Evolutionary conservation across 2,329 filamentous ascomycete genomes (phyloP).

Genomic region (Fusarium veterinarium): DNA sequence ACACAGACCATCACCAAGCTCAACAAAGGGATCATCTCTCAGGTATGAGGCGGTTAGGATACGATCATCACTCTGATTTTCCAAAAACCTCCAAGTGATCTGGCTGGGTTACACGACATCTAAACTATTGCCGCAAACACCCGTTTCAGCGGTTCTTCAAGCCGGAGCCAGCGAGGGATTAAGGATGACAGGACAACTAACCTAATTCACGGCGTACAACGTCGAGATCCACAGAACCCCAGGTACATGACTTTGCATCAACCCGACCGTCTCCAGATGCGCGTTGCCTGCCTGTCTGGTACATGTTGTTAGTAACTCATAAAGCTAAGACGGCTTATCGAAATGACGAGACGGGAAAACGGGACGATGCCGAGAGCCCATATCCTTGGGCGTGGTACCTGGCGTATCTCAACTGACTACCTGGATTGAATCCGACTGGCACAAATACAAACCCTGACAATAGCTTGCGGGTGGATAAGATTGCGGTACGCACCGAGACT

Average conservation of each 20-base stretch:
- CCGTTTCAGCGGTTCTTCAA: neutral
- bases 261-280: constrained; percentile 17
- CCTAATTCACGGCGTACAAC: neutral
- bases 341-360: constrained; percentile 3
- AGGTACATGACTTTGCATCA: constrained; percentile 9
- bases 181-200: neutral
- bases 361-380: constrained; percentile 1
- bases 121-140: constrained; percentile 16
- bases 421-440: constrained; percentile 17
- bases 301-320: neutral
- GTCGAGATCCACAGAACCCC: neutral
- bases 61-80: neutral
- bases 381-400: constrained; percentile 18
- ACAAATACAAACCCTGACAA: neutral
- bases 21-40: neutral
- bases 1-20: constrained; percentile 4
- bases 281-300: constrained; percentile 11
- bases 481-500: neutral
- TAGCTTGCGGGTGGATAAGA: constrained; percentile 12
- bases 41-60: neutral
- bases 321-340: neutral
- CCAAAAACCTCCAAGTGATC: neutral
- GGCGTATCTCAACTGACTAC: neutral
- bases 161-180: neutral
- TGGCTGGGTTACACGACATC: constrained; percentile 19